Evolutionary conservation across 2,329 filamentous ascomycete species (phyloP), one percentile per base, ranked within the genome.

Genomic region (Penicillium brevicompactum): DNA sequence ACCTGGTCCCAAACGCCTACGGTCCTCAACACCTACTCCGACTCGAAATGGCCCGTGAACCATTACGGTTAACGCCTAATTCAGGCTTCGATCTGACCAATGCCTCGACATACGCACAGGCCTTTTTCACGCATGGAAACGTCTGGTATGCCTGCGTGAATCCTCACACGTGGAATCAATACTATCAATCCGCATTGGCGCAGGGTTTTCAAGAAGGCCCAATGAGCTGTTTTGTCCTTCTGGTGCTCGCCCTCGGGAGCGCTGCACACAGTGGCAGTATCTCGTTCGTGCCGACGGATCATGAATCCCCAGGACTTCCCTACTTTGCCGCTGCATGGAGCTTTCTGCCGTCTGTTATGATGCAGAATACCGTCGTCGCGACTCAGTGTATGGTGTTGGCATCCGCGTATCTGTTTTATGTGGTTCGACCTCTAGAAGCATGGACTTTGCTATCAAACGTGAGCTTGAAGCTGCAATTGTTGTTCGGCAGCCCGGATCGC

Each of bases 71-170:
- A 51, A 75, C 73, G 51, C 70, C 76, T 1, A 84, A 84, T 14
- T 77, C 87, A 45, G 86, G 86, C 11, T 81, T 92, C 55, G 88
- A 92, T 70, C 75, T 92, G 42, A 88, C 87, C 43, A 91, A 91
- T 68, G 89, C 87, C 1, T 82, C 86, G 45, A 82, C 86, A 4
- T 92, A 92, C 70, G 87, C 91, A 40, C 86, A 89, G 67, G 87
- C 90, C 1, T 93, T 91, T 71, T 94, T 93, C 67, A 86, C 89
- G 55, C 82, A 87, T 41, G 90, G 92, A 56, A 93, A 93, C 61
- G 82, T 92, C 3, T 93, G 90, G 88, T 93, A 93, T 66, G 90
- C 90, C 9, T 91, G 89, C 64, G 89, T 94, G 32, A 92, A 92
- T 68, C 90, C 90, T 1, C 90, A 90, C 70, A 89, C 86, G 1